Conservation (phyloP, 176 grass and related monocot species). For the Thinopyrum elongatum region DNA sequence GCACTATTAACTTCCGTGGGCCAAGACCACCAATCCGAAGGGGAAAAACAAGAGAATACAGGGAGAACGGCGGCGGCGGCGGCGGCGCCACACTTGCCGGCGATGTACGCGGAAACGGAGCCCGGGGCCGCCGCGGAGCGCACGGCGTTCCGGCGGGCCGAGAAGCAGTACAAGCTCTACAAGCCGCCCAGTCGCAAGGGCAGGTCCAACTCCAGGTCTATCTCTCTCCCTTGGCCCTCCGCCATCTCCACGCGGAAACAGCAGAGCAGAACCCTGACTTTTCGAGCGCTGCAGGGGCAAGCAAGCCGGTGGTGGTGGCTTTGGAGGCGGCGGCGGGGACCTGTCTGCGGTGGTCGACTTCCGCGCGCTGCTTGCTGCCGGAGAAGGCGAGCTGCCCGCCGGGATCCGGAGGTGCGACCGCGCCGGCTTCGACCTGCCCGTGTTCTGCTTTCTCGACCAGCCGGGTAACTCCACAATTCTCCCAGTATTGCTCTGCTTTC, state of each 20-base stretch:
- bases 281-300: background rate
- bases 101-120: conserved; percentile 55
- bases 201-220: conserved; percentile 15
- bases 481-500: background rate
- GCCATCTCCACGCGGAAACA: background rate
- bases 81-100: background rate
- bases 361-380: conserved; percentile 28
- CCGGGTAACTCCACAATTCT: conserved; percentile 31
- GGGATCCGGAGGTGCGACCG: conserved; percentile 45
- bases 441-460: conserved; percentile 64
- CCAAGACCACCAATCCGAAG: too few relatives aligned
- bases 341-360: conserved; percentile 64
- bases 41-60: background rate
- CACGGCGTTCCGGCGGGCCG: conserved; percentile 67
- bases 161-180: conserved; percentile 93
- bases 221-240: background rate
- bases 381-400: background rate
- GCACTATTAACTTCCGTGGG: too few relatives aligned
- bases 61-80: background rate
- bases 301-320: background rate
- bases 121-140: conserved; percentile 45
- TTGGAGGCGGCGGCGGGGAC: background rate
- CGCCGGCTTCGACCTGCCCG: conserved; percentile 49
- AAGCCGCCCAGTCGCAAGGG: conserved; percentile 52
- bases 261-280: background rate